phyloP scores from a whole-genome alignment of 495 filamentous ascomycete genomes.

The Lasiosphaeria miniovina region DNA sequence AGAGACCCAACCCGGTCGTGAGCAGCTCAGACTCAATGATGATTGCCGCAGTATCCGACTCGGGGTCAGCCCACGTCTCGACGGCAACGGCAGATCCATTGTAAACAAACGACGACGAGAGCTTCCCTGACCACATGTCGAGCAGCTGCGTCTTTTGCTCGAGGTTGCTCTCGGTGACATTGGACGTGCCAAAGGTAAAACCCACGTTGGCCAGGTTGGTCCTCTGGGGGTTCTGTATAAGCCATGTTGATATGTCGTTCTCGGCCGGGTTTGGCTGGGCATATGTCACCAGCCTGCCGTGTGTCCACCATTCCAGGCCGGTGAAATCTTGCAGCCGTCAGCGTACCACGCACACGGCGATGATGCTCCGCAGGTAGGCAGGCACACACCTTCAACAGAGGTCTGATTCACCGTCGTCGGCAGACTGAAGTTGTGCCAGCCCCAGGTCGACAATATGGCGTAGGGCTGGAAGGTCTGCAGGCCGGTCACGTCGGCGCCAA shows the following conservation, averaged over 20 bases:
- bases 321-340: conserved; percentile 36
- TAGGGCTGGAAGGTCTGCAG: conserved; percentile 60
- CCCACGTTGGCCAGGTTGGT: conserved; percentile 49
- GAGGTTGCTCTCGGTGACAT: conserved; percentile 40
- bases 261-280: conserved; percentile 51
- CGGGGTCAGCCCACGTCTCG: conserved; percentile 45
- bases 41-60: conserved; percentile 47
- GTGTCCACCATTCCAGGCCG: conserved; percentile 51
- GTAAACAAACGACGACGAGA: conserved; percentile 45
- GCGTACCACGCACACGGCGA: not conserved
- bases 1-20: conserved; percentile 38
- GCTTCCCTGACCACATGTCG: conserved; percentile 48
- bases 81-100: conserved; percentile 39
- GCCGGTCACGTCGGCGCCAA: conserved; percentile 53
- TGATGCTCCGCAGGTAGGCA: not conserved
- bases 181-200: conserved; percentile 39
- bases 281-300: conserved; percentile 52
- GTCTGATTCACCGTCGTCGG: conserved; percentile 43
- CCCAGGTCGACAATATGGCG: conserved; percentile 53
- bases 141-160: conserved; percentile 42
- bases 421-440: conserved; percentile 57
- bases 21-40: conserved; percentile 41
- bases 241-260: conserved; percentile 50
- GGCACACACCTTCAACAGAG: conserved; percentile 31
- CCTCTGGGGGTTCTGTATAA: conserved; percentile 52